Evolutionary conservation across 352 stramenopile genomes (phyloP).

Genomic region (Plasmopara viticola): DNA sequence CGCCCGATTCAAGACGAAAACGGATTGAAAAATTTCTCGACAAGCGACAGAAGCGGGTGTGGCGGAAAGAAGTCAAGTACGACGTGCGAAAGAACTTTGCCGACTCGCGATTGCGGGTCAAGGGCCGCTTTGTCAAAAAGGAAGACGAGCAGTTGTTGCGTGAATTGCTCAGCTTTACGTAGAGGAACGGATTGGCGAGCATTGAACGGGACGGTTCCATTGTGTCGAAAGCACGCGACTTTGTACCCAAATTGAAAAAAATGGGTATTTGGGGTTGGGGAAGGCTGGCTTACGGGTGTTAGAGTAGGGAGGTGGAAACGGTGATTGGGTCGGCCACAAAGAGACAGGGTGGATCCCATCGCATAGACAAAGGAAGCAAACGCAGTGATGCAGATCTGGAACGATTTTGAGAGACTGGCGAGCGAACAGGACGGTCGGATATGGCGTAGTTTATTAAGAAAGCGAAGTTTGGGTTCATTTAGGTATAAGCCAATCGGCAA

Average conservation of each 20-base stretch:
- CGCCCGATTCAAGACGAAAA: constrained; percentile 88
- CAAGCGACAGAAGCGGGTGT: constrained; percentile 94
- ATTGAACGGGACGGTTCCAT: constrained; percentile 1
- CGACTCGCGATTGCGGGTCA: constrained; percentile 93
- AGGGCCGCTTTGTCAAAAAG: constrained; percentile 97
- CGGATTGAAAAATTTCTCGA: constrained; percentile 93
- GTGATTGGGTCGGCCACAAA: constrained; percentile 2
- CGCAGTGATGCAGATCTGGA: constrained; percentile 8
- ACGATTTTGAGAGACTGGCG: constrained; percentile 10
- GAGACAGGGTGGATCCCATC: constrained; percentile 8
- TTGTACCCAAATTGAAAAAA: not conserved
- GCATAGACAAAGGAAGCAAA: constrained; percentile 15
- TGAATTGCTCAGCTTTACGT: constrained; percentile 80
- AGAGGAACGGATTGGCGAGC: constrained; percentile 9
- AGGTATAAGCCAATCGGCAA: constrained; percentile 27
- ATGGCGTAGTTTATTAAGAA: constrained; percentile 19
- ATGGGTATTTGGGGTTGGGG: not conserved
- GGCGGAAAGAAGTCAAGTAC: constrained; percentile 95
- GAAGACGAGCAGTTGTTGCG: constrained; percentile 91
- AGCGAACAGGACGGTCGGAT: constrained; percentile 4
- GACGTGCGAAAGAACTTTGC: constrained; percentile 98
- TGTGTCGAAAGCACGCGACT: not conserved
- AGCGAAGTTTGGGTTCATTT: constrained; percentile 16
- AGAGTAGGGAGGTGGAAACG: not conserved
- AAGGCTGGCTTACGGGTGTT: not conserved